phyloP scores from a whole-genome alignment of 2,329 filamentous ascomycete species.

The Colletotrichum ledebouriae region DNA sequence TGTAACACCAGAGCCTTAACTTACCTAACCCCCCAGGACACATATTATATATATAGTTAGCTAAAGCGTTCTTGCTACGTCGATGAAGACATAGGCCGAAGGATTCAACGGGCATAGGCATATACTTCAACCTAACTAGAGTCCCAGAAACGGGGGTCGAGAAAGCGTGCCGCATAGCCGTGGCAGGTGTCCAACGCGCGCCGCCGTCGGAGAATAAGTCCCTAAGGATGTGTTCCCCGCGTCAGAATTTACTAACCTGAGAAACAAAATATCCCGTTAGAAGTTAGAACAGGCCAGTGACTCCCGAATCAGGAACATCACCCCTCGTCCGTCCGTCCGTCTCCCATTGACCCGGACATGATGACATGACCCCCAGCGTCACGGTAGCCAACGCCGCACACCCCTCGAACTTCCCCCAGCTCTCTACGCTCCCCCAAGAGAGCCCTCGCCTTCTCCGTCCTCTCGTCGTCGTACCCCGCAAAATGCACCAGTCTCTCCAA shows the following conservation, averaged over 20 bases:
- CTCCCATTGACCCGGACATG: slow-evolving; percentile 1
- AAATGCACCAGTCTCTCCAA: slow-evolving; percentile 44
- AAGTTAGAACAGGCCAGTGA: neutral
- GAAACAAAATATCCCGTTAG: neutral
- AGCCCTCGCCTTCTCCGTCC: slow-evolving; percentile 40
- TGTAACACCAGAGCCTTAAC: slow-evolving; percentile 40
- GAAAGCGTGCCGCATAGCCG: slow-evolving; percentile 5
- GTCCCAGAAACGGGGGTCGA: slow-evolving; percentile 9
- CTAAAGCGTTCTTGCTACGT: neutral
- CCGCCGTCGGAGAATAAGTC: too few relatives aligned
- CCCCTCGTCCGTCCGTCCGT: neutral
- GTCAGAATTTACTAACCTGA: neutral
- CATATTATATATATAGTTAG: neutral
- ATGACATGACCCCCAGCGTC: neutral
- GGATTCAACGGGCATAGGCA: slow-evolving; percentile 3
- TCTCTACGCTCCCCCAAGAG: slow-evolving; percentile 24
- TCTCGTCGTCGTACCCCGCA: slow-evolving; percentile 45
- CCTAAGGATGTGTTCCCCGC: neutral
- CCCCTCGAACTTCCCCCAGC: neutral
- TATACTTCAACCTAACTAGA: slow-evolving; percentile 24
- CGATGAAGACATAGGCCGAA: neutral
- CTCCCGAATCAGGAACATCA: slow-evolving; percentile 22
- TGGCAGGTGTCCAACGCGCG: neutral
- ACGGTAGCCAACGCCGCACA: neutral
- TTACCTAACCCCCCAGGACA: slow-evolving; percentile 11